Evolutionary conservation across 2,329 filamentous ascomycete genomes (phyloP).

Genomic region (Epichloe gansuensis): DNA sequence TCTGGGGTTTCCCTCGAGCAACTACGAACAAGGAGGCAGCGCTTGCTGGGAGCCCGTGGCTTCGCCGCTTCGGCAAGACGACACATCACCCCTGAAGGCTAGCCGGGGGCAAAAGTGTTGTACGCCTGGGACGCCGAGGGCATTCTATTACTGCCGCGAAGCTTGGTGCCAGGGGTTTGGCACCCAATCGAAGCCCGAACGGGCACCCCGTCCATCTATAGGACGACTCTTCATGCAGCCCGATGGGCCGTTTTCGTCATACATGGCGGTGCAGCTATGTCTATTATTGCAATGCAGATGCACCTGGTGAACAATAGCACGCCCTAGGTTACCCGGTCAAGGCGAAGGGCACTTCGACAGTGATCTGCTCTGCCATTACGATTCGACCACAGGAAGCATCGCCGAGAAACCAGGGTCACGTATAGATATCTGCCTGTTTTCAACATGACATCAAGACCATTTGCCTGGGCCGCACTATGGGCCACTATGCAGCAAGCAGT

Average conservation of each 20-base stretch:
- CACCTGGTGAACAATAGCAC: constrained; percentile 4
- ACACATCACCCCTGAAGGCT: not conserved
- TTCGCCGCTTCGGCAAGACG: no score
- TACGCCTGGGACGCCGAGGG: not conserved
- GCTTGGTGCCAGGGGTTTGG: constrained; percentile 15
- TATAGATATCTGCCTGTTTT: not conserved
- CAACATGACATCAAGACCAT: not conserved
- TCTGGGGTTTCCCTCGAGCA: not conserved
- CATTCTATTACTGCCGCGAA: not conserved
- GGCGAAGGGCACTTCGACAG: not conserved
- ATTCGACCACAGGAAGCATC: constrained; percentile 1
- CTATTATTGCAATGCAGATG: constrained; percentile 9
- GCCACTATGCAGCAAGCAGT: not conserved
- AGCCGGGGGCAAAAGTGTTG: not conserved
- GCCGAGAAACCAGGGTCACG: not conserved
- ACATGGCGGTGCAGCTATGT: constrained; percentile 31
- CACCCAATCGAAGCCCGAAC: constrained; percentile 24
- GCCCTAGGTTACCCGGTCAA: not conserved
- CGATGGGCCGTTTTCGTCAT: constrained; percentile 19
- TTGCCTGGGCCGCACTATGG: not conserved
- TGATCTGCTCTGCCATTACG: not conserved
- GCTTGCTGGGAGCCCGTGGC: no score
- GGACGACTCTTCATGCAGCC: constrained; percentile 20
- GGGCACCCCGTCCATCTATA: constrained; percentile 16
- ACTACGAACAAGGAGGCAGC: not conserved